Evolutionary conservation across 108 stramenopile species (phyloP).

Genomic region (Cyclotella baltica): DNA sequence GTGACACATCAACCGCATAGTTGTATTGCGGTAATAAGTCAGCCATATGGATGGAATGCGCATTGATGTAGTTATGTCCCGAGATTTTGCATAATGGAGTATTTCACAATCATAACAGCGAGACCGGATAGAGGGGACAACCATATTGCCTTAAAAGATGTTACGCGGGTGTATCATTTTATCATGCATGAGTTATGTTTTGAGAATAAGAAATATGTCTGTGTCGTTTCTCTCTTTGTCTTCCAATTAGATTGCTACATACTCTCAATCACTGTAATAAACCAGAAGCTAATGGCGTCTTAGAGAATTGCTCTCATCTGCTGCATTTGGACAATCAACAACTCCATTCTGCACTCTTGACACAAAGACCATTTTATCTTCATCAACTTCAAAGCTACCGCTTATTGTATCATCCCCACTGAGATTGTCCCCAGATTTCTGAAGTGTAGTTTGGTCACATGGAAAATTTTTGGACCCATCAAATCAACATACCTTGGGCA

Average conservation of each 20-base stretch:
- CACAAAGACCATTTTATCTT: constrained; percentile 47
- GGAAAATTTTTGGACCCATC: no score
- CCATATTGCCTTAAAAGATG: background rate
- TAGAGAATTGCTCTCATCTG: constrained; percentile 61
- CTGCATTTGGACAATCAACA: constrained; percentile 70
- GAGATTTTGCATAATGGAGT: constrained; percentile 57
- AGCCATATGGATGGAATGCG: constrained; percentile 86
- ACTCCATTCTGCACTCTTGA: constrained; percentile 74
- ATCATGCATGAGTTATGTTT: no score
- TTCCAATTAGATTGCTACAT: no score
- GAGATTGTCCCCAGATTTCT: background rate
- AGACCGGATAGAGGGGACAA: constrained; percentile 19
- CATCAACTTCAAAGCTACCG: constrained; percentile 12
- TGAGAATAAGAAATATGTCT: no score
- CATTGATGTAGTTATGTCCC: constrained; percentile 56
- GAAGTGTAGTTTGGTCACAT: constrained; percentile 30
- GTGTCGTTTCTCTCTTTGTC: no score
- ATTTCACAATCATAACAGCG: no score
- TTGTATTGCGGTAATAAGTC: constrained; percentile 71
- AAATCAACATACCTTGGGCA: no score
- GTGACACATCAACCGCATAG: constrained; percentile 56
- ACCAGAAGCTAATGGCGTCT: no score
- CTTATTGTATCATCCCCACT: constrained; percentile 10
- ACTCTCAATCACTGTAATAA: no score
- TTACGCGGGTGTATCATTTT: no score